Evolutionary conservation across 306 rosid species (phyloP).

Genomic region (Luffa acutangula): DNA sequence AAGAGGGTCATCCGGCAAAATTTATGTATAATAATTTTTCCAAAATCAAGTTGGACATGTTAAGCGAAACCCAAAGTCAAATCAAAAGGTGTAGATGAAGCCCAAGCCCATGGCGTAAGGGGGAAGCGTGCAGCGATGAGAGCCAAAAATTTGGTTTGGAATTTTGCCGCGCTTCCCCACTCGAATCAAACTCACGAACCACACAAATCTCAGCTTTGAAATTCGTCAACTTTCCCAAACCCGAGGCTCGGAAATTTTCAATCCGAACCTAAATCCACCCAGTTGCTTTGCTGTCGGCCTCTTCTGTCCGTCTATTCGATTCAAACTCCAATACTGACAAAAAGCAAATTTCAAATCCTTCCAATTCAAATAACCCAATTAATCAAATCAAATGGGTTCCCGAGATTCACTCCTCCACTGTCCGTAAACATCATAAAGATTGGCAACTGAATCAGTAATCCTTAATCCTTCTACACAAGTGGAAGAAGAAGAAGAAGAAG

Average conservation of each 20-base stretch:
- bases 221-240: conserved; percentile 26
- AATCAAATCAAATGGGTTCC: neutral
- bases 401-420: neutral
- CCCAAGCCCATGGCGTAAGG: too few relatives aligned
- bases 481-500: neutral
- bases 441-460: neutral
- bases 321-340: conserved; percentile 10
- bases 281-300: conserved; percentile 2
- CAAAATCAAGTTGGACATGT: too few relatives aligned
- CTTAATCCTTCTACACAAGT: neutral
- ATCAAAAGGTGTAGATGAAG: too few relatives aligned
- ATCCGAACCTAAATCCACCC: neutral
- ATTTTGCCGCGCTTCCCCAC: conserved; percentile 81
- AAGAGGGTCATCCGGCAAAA: too few relatives aligned
- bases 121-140: neutral
- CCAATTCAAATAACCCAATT: neutral
- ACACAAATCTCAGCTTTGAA: conserved; percentile 24
- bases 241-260: conserved; percentile 12
- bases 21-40: too few relatives aligned
- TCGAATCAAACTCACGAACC: conserved; percentile 15
- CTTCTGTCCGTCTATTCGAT: neutral
- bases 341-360: conserved; percentile 1
- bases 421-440: neutral
- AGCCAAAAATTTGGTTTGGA: conserved; percentile 21
- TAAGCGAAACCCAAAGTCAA: too few relatives aligned